phyloP scores from a whole-genome alignment of 2,329 filamentous ascomycete genomes.

The Akanthomyces lecanii region DNA sequence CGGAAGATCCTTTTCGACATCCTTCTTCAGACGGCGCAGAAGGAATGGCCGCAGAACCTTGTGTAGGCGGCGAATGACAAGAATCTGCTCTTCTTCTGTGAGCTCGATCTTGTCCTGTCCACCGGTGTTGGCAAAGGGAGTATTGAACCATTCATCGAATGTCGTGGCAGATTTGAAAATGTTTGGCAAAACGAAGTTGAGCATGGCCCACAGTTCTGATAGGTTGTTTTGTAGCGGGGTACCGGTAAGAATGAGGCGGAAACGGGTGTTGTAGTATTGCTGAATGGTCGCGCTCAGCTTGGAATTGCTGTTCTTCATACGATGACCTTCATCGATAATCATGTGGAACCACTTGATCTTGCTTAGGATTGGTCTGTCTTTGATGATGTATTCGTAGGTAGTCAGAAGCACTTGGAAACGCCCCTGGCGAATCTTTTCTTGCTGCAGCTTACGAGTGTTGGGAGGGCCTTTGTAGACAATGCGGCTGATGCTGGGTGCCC shows the following conservation, averaged over 20 bases:
- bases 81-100: constrained; percentile 98
- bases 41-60: constrained; percentile 97
- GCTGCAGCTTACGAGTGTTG: constrained; percentile 78
- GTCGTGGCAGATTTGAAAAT: constrained; percentile 99
- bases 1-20: constrained; percentile 96
- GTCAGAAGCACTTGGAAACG: constrained; percentile 95
- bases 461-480: constrained; percentile 98
- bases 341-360: constrained; percentile 99
- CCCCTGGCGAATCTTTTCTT: constrained; percentile 89
- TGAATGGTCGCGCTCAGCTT: constrained; percentile 95
- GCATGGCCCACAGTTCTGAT: constrained; percentile 91
- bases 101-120: constrained; percentile 98
- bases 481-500: constrained; percentile 81
- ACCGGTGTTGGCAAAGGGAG: constrained; percentile 96
- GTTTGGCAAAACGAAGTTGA: constrained; percentile 96
- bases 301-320: constrained; percentile 98
- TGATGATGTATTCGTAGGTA: constrained; percentile 99
- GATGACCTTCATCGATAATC: constrained; percentile 99
- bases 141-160: constrained; percentile 99
- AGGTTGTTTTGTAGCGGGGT: constrained; percentile 97
- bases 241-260: constrained; percentile 93
- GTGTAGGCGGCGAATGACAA: constrained; percentile 96
- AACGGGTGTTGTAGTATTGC: constrained; percentile 90
- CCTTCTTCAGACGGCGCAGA: constrained; percentile 96
- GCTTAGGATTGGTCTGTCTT: constrained; percentile 88